phyloP scores from a whole-genome alignment of 2,329 filamentous ascomycete genomes.

The Monosporascus sp. region DNA sequence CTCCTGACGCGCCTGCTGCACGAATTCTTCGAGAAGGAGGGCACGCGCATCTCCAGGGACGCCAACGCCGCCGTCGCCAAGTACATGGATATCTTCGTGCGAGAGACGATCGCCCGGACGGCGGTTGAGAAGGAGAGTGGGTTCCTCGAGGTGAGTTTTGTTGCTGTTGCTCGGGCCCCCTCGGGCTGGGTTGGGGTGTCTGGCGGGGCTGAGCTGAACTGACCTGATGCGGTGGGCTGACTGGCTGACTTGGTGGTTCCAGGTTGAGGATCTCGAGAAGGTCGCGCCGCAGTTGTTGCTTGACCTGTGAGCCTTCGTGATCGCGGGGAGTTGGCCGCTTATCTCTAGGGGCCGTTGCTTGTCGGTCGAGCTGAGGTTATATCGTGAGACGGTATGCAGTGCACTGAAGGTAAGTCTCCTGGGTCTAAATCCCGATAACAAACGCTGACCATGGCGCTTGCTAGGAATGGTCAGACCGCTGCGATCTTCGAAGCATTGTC shows the following conservation, averaged over 20 bases:
- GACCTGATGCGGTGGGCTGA: conserved; percentile 7
- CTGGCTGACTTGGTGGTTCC: conserved; percentile 1
- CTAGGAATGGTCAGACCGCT: too few relatives aligned
- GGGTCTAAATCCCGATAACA: too few relatives aligned
- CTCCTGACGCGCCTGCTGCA: conserved; percentile 74
- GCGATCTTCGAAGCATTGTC: too few relatives aligned
- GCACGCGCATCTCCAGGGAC: conserved; percentile 69
- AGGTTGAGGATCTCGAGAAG: conserved; percentile 88
- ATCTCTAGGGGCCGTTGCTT: too few relatives aligned
- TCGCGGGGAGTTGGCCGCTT: too few relatives aligned
- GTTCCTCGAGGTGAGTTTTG: conserved; percentile 65
- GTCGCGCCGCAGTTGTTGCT: conserved; percentile 78
- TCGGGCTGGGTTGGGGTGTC: background rate
- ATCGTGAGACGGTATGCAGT: too few relatives aligned
- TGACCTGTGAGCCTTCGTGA: conserved; percentile 60
- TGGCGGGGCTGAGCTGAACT: background rate
- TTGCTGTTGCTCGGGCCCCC: background rate
- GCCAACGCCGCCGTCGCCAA: conserved; percentile 72
- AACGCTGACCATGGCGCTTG: too few relatives aligned
- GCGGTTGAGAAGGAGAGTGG: conserved; percentile 64
- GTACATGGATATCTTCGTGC: conserved; percentile 88
- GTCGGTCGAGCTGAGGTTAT: too few relatives aligned
- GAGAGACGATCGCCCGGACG: conserved; percentile 79
- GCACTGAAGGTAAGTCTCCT: too few relatives aligned
- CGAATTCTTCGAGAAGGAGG: conserved; percentile 68